A percentile compares a stretch with the other conserved stretches of the same genome.
Evolutionary conservation across 345 rosid species (phyloP).

Genomic region (Euphorbia pulcherrima): DNA sequence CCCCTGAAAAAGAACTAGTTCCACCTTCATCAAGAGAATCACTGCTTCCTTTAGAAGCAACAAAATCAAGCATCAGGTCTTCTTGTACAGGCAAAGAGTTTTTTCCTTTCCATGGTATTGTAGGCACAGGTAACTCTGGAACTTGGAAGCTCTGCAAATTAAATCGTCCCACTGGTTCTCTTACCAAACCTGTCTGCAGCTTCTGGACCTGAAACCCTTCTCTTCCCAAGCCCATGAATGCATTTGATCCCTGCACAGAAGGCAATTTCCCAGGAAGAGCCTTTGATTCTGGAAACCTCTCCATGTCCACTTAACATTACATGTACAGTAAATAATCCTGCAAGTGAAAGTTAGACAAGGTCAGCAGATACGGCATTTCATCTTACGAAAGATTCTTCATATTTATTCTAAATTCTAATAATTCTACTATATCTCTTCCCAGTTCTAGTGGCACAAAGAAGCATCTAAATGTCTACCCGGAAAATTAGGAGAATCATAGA

Average conservation of each 20-base stretch:
- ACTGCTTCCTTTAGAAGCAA: slow-evolving; percentile 40
- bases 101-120: slow-evolving; percentile 59
- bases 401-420: neutral
- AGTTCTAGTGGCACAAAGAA: neutral
- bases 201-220: slow-evolving; percentile 35
- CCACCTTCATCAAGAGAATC: slow-evolving; percentile 68
- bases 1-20: slow-evolving; percentile 76
- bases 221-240: slow-evolving; percentile 27
- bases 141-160: slow-evolving; percentile 26
- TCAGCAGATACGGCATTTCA: slow-evolving; percentile 12
- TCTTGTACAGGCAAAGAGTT: slow-evolving; percentile 41
- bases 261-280: slow-evolving; percentile 51
- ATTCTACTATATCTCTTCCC: neutral
- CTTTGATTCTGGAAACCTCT: slow-evolving; percentile 57
- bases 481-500: neutral
- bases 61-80: slow-evolving; percentile 39
- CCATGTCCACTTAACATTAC: slow-evolving; percentile 48
- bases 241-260: slow-evolving; percentile 35
- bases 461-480: neutral
- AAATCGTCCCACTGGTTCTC: slow-evolving; percentile 44
- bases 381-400: slow-evolving; percentile 2
- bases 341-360: slow-evolving; percentile 24
- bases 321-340: slow-evolving; percentile 36
- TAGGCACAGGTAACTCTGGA: slow-evolving; percentile 34
- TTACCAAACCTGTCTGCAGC: slow-evolving; percentile 37